Evolutionary conservation across 2,329 filamentous ascomycete genomes (phyloP).

Genomic region (Sclerotinia subarctica): DNA sequence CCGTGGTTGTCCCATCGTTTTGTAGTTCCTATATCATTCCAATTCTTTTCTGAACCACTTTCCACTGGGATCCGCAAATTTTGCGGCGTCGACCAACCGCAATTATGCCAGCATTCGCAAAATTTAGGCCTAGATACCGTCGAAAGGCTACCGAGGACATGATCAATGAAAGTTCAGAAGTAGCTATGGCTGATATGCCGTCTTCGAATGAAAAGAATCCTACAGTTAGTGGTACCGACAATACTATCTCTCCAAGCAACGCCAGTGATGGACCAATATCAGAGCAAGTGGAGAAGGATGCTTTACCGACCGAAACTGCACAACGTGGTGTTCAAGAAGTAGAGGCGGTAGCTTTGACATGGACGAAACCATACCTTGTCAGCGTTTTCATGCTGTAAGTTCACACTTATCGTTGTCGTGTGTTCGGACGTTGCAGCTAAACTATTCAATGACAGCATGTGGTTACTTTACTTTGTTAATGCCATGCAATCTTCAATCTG

Average conservation of each 20-base stretch:
- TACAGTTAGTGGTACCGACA: not conserved
- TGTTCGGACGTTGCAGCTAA: not conserved
- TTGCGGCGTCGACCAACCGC: conserved; percentile 17
- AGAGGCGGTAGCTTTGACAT: conserved; percentile 51
- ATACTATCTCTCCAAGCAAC: conserved; percentile 1
- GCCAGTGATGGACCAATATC: not conserved
- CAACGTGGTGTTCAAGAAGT: conserved; percentile 48
- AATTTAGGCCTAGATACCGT: conserved; percentile 22
- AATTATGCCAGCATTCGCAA: conserved; percentile 26
- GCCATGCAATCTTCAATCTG: conserved; percentile 41
- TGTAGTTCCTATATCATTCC: not conserved
- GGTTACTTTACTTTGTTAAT: conserved; percentile 44
- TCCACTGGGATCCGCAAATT: not conserved
- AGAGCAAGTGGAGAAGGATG: conserved; percentile 24
- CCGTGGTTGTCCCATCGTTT: not conserved
- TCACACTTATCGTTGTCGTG: not conserved
- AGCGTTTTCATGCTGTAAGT: conserved; percentile 48
- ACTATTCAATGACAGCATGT: conserved; percentile 43
- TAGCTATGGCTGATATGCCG: conserved; percentile 19
- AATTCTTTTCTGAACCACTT: not conserved
- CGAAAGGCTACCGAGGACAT: conserved; percentile 22
- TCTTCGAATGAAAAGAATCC: conserved; percentile 17
- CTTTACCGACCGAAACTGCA: conserved; percentile 27
- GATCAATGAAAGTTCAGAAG: conserved; percentile 11
- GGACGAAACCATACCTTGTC: conserved; percentile 48